Conservation (phyloP, 2,329 filamentous ascomycete genomes). For the Colletotrichum ledebouriae region DNA sequence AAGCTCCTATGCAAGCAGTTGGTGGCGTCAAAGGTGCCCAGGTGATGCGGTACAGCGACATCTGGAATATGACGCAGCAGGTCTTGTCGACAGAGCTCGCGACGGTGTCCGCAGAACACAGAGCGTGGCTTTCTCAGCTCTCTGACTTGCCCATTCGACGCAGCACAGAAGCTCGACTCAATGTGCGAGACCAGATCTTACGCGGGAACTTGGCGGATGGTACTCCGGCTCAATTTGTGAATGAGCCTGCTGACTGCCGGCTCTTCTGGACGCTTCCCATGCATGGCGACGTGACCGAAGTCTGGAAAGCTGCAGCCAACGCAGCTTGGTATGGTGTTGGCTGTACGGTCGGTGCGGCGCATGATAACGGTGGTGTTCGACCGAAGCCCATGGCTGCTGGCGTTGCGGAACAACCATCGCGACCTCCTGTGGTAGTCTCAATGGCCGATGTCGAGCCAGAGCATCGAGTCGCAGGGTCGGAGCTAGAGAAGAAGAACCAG, state of each 20-base stretch:
- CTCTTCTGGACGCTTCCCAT: constrained; percentile 65
- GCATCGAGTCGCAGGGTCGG: neutral
- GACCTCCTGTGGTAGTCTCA: neutral
- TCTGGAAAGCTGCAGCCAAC: constrained; percentile 61
- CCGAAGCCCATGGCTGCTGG: neutral
- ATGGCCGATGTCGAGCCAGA: constrained; percentile 5
- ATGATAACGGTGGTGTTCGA: neutral
- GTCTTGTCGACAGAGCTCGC: neutral
- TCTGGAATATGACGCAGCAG: constrained; percentile 42
- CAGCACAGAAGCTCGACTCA: constrained; percentile 51
- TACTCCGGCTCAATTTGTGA: constrained; percentile 61
- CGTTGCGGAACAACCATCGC: neutral
- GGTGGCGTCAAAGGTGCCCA: constrained; percentile 58
- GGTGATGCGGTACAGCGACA: constrained; percentile 49
- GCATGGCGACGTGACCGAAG: constrained; percentile 58
- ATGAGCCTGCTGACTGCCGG: constrained; percentile 63
- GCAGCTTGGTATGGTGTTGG: constrained; percentile 56
- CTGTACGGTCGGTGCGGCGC: constrained; percentile 46
- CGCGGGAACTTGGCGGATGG: constrained; percentile 53
- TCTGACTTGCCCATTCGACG: constrained; percentile 50
- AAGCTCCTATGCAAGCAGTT: constrained; percentile 61
- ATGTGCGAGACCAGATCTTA: constrained; percentile 56
- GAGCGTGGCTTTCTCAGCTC: constrained; percentile 49
- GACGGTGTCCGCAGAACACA: constrained; percentile 47
- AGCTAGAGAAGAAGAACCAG: constrained; percentile 25